These are phyloP conservation scores for Ophiostoma sp. DNA, from an alignment of 2,329 filamentous ascomycete genomes.

Conservation along the genomic window DNA sequence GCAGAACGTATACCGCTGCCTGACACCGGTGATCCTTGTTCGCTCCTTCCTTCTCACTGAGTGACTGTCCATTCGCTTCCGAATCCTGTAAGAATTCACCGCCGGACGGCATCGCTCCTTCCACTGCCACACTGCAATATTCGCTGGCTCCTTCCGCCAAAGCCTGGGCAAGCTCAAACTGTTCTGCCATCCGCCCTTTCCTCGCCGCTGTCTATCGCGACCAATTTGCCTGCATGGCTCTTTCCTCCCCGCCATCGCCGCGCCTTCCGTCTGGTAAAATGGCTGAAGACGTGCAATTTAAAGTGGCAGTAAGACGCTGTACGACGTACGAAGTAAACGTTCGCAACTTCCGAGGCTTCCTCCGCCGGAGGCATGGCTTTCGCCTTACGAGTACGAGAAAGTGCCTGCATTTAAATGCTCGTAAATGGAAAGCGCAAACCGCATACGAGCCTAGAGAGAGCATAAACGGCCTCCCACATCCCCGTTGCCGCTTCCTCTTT, in stretches of 20 bases:
- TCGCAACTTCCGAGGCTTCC: background rate
- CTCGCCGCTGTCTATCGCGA: background rate
- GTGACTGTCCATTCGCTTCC: no score
- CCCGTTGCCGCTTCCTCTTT: conserved; percentile 10
- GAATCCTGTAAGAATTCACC: no score
- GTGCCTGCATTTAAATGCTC: background rate
- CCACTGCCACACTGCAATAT: background rate
- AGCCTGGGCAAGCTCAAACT: background rate
- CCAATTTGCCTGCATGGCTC: background rate
- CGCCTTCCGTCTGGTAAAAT: background rate
- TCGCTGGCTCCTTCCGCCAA: background rate
- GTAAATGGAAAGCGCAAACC: background rate
- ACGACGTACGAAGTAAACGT: background rate
- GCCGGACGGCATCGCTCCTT: conserved; percentile 6
- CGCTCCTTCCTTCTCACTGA: conserved; percentile 13
- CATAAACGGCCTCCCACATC: background rate
- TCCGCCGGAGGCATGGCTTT: background rate
- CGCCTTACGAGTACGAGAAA: background rate
- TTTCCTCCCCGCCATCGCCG: background rate
- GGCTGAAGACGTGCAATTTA: background rate
- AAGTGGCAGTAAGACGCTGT: background rate
- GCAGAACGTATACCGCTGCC: background rate
- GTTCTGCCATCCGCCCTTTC: background rate
- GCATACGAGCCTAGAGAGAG: background rate
- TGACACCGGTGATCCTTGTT: background rate